Conservation (phyloP, 768 basidiomycete genomes). For the Tephrocybe sp. region DNA sequence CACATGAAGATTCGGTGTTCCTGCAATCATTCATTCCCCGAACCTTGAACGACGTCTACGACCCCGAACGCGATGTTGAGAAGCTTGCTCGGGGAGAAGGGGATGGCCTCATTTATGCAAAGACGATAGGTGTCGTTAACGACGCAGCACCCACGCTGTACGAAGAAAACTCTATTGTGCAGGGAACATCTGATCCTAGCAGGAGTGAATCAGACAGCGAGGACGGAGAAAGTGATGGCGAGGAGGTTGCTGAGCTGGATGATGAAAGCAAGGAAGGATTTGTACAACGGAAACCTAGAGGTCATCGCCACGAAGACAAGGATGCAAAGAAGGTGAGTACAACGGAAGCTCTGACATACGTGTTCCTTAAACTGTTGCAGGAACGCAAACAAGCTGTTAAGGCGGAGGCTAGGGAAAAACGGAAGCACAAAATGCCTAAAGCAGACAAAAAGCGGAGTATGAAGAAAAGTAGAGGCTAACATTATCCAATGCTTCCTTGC, state of each 20-base stretch:
- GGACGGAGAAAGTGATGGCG: constrained; percentile 24
- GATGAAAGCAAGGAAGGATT: constrained; percentile 38
- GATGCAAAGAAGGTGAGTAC: constrained; percentile 80
- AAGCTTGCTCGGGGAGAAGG: constrained; percentile 70
- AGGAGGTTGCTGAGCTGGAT: constrained; percentile 34
- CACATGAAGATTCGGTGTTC: constrained; percentile 88
- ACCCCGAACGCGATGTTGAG: constrained; percentile 91
- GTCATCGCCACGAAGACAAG: constrained; percentile 91
- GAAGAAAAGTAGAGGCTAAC: constrained; percentile 49
- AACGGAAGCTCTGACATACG: not conserved
- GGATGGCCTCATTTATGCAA: constrained; percentile 78
- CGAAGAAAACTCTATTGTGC: constrained; percentile 3
- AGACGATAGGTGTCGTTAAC: constrained; percentile 68
- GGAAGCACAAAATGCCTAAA: constrained; percentile 94
- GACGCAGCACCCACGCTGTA: constrained; percentile 5
- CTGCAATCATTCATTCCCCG: constrained; percentile 91
- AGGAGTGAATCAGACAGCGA: constrained; percentile 24
- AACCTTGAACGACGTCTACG: constrained; percentile 87
- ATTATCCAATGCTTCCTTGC: not conserved
- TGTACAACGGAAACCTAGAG: constrained; percentile 64
- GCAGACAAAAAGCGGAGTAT: constrained; percentile 88
- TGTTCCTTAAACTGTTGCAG: constrained; percentile 37
- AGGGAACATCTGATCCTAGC: constrained; percentile 12
- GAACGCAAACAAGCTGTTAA: constrained; percentile 91
- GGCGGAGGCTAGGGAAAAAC: constrained; percentile 81